Base-by-base conservation (phyloP, 305 asterid genomes). In the Stenogyne calaminthoides region DNA sequence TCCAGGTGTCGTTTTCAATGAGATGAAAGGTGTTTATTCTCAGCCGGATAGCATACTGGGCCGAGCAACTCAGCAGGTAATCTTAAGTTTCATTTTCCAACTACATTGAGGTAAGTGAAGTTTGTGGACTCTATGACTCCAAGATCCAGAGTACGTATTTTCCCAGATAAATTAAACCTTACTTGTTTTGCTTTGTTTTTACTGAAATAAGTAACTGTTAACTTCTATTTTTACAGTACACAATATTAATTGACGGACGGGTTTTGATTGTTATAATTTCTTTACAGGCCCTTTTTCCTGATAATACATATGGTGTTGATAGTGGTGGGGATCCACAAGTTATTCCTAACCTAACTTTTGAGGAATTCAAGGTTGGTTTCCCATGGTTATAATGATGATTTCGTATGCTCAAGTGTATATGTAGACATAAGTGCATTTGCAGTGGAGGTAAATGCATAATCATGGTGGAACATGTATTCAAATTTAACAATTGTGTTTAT, bases 1-100 rank as follows among this genome's bases (percentile, higher is more conserved):
- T 76, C 82, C 85, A 95, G 99, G 99, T 49, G 99, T 95, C 52
- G 99, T 95, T 79, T 95, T 95, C 87, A 95, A 92, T 85, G 98
- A 95, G 87, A 95, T 95, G 98, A 95, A 95, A 88, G 99, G 99
- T 77, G 99, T 91, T 71, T 92, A 95, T 78, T 95, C 99, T 67
- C 98, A 95, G 88, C 99, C 97, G 18, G 99, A 92, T 79, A 92
- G 88, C 87, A 88, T 95, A 83, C 81, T 92, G 54, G 93, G 96
- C 67, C 88, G 97, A 74, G 84, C 95, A 70, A 84, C 96, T 75
- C 98, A 92, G 79, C 96, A 89, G 96, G 99, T 84, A 73, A 63
- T 77, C 75, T 72, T 67, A 72, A 37, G 57, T 34, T 79, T 70
- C 27, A 15, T 27, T 34, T 61, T 64, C 56, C n/a, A 56, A 42